phyloP scores from a whole-genome alignment of 768 basidiomycete species.

The Russula brevipes region DNA sequence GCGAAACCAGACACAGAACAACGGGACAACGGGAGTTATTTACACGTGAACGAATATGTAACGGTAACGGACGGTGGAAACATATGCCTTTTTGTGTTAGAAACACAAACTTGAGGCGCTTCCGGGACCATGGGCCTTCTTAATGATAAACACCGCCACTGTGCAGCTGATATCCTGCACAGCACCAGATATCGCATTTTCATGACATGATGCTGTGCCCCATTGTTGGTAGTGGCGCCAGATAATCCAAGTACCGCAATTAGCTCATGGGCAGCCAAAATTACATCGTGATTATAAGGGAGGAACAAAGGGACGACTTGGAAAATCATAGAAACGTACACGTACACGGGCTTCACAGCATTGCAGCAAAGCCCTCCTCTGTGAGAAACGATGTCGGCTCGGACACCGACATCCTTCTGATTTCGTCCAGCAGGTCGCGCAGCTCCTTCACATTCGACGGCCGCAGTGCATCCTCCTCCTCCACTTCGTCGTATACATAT shows the following conservation, averaged over 20 bases:
- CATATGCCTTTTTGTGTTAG: no score
- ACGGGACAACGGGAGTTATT: no score
- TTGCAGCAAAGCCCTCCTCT: constrained; percentile 12
- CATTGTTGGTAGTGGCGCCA: constrained; percentile 20
- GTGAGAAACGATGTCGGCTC: constrained; percentile 8
- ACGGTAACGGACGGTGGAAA: no score
- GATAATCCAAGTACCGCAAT: not conserved
- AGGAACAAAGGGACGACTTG: not conserved
- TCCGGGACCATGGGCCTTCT: no score
- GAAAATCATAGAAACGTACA: no score
- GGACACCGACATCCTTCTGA: constrained; percentile 21
- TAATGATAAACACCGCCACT: no score
- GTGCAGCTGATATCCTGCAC: no score
- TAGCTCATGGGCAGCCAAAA: not conserved
- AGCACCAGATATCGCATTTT: no score
- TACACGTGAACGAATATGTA: no score
- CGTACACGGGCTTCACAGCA: not conserved
- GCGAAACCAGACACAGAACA: no score
- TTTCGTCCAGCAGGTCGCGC: constrained; percentile 22
- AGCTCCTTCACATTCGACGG: constrained; percentile 25
- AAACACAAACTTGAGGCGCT: no score
- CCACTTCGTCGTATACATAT: constrained; percentile 33
- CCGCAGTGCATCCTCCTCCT: constrained; percentile 25
- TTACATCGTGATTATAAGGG: not conserved
- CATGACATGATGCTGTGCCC: no score